Conservation (phyloP, 1,284 basidiomycete genomes). For the Austroboletus niveus region DNA sequence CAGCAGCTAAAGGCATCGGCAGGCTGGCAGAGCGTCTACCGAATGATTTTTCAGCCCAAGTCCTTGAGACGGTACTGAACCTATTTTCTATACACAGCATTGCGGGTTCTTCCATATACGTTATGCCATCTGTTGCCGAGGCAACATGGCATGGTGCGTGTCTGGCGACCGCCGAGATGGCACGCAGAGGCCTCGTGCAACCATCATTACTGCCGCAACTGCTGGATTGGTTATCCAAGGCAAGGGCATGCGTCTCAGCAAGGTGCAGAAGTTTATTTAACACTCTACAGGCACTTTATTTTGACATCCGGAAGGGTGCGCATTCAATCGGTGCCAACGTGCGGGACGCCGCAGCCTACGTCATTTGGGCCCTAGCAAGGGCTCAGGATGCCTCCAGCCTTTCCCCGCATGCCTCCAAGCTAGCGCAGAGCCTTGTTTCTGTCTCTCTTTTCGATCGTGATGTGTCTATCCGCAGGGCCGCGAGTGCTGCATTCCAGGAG, state of each 20-base stretch:
- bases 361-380: slow-evolving; percentile 91
- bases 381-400: slow-evolving; percentile 65
- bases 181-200: slow-evolving; percentile 74
- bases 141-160: slow-evolving; percentile 94
- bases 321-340: slow-evolving; percentile 95
- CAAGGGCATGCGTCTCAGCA: slow-evolving; percentile 30
- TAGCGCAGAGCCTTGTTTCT: slow-evolving; percentile 72
- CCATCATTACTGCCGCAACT: slow-evolving; percentile 57
- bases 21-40: slow-evolving; percentile 84
- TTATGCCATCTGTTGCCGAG: slow-evolving; percentile 77
- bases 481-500: slow-evolving; percentile 98
- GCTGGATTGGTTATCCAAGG: slow-evolving; percentile 80
- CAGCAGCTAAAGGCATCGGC: slow-evolving; percentile 90
- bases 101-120: slow-evolving; percentile 58
- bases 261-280: slow-evolving; percentile 9
- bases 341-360: slow-evolving; percentile 92
- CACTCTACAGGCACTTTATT: slow-evolving; percentile 75
- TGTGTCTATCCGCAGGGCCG: slow-evolving; percentile 92
- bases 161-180: slow-evolving; percentile 90
- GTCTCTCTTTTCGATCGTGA: slow-evolving; percentile 92
- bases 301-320: slow-evolving; percentile 88
- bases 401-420: slow-evolving; percentile 56
- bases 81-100: slow-evolving; percentile 68
- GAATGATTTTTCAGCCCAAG: slow-evolving; percentile 70
- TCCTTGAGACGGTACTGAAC: slow-evolving; percentile 76